A percentile compares a stretch with the other conserved stretches of the same genome.
These are phyloP conservation scores for Phytophthora chlamydospora DNA, from an alignment of 352 stramenopile genomes.

Conservation along the genomic window DNA sequence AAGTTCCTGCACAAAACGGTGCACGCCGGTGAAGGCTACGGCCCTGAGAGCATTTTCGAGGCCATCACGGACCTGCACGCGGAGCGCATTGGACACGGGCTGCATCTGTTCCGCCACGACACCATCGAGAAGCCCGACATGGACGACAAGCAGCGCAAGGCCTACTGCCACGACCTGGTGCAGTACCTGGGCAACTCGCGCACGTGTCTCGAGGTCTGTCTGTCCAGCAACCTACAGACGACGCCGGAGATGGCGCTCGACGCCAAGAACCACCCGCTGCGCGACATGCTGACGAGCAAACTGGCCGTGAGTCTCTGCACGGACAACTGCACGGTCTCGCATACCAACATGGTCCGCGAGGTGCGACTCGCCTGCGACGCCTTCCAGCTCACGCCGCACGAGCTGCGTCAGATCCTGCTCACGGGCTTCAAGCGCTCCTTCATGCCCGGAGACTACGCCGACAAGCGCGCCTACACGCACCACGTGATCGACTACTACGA, in stretches of 20 bases:
- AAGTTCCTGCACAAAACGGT: constrained; percentile 92
- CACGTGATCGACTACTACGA: constrained; percentile 90
- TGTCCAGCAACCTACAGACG: constrained; percentile 90
- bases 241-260: constrained; percentile 78
- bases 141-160: constrained; percentile 45
- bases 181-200: constrained; percentile 84
- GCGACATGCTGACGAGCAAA: constrained; percentile 85
- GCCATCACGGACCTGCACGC: constrained; percentile 88
- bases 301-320: constrained; percentile 85
- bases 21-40: constrained; percentile 87
- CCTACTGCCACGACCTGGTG: constrained; percentile 83
- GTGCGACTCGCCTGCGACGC: constrained; percentile 83
- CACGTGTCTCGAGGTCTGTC: constrained; percentile 87
- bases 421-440: constrained; percentile 90
- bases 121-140: constrained; percentile 65
- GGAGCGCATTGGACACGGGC: constrained; percentile 86
- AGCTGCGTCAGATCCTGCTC: constrained; percentile 79
- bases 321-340: constrained; percentile 88
- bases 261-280: constrained; percentile 72
- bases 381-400: constrained; percentile 71
- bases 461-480: constrained; percentile 85
- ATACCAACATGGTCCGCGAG: constrained; percentile 86
- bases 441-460: constrained; percentile 77
- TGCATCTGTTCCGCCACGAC: constrained; percentile 85
- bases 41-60: constrained; percentile 87